These are phyloP conservation scores for Hyphopichia burtonii DNA, from an alignment of 1,139 yeast species.

Conservation along the genomic window DNA sequence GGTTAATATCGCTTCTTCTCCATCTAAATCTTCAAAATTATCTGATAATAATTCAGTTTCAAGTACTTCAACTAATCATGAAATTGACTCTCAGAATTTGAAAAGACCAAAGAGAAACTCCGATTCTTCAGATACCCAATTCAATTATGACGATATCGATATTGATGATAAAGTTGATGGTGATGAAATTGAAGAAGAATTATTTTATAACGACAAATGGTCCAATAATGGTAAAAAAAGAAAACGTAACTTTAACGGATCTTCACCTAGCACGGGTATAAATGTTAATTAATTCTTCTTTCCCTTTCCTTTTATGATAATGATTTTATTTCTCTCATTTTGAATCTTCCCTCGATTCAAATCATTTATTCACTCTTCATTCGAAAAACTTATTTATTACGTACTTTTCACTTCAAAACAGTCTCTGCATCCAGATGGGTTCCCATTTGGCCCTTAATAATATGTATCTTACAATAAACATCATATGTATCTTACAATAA, in stretches of 20 bases:
- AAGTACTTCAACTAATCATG: background rate
- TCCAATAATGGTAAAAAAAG: conserved; percentile 5
- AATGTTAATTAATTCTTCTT: background rate
- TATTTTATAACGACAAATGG: conserved; percentile 22
- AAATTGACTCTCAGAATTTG: background rate
- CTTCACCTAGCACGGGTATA: background rate
- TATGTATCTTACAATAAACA: too few species aligned
- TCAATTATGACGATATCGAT: conserved; percentile 26
- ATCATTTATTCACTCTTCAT: too few species aligned
- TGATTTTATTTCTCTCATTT: background rate
- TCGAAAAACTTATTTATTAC: too few species aligned
- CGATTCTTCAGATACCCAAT: conserved; percentile 5
- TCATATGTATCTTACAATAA: too few species aligned
- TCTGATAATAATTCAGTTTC: background rate
- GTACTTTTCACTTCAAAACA: too few species aligned
- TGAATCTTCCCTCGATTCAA: background rate
- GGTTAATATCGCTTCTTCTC: background rate
- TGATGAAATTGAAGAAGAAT: conserved; percentile 24
- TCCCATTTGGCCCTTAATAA: too few species aligned
- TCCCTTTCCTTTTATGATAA: background rate
- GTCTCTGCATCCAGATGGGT: too few species aligned
- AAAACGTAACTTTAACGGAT: conserved; percentile 1
- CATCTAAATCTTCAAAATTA: background rate
- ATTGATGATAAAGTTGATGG: conserved; percentile 21
- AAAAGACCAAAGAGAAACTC: background rate